Conservation (phyloP, 2,329 filamentous ascomycete genomes). For the Venturia pyrina region DNA sequence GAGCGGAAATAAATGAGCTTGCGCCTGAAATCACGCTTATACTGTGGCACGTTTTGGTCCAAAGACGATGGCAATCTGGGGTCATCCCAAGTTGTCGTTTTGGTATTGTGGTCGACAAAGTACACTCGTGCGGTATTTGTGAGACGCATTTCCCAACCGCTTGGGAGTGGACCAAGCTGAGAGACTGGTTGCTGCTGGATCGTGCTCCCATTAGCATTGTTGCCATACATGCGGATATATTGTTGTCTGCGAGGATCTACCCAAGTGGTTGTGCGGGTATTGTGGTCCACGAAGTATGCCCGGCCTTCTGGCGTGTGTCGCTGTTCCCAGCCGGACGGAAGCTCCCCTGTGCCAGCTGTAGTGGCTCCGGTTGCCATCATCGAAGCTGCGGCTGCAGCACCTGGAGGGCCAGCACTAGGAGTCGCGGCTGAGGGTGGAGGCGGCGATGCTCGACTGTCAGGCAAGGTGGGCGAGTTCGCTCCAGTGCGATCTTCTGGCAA, state of each 20-base stretch:
- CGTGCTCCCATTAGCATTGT: constrained; percentile 61
- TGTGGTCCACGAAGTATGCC: constrained; percentile 96
- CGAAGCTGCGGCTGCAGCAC: constrained; percentile 51
- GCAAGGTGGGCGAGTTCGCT: constrained; percentile 75
- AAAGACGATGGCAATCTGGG: constrained; percentile 88
- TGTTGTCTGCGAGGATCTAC: constrained; percentile 95
- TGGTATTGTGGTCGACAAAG: constrained; percentile 99
- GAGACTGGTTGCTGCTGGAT: constrained; percentile 98
- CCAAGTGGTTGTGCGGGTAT: constrained; percentile 96
- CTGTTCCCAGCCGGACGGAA: constrained; percentile 94
- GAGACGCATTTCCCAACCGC: constrained; percentile 98
- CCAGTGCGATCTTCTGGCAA: constrained; percentile 92
- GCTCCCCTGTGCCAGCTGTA: constrained; percentile 85
- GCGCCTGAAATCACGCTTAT: constrained; percentile 96
- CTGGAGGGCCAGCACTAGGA: constrained; percentile 21
- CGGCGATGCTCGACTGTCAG: constrained; percentile 36
- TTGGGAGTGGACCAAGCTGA: constrained; percentile 86
- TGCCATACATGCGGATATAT: constrained; percentile 97
- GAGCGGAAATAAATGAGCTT: constrained; percentile 99
- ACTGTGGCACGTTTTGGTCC: constrained; percentile 97
- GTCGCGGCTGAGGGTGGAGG: constrained; percentile 27
- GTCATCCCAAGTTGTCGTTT: constrained; percentile 99
- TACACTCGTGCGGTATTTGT: constrained; percentile 97
- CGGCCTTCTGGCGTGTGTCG: constrained; percentile 90
- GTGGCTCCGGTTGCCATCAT: constrained; percentile 96